These are phyloP conservation scores for Acacia acuminata DNA, from an alignment of 306 rosid genomes.

Conservation along the genomic window DNA sequence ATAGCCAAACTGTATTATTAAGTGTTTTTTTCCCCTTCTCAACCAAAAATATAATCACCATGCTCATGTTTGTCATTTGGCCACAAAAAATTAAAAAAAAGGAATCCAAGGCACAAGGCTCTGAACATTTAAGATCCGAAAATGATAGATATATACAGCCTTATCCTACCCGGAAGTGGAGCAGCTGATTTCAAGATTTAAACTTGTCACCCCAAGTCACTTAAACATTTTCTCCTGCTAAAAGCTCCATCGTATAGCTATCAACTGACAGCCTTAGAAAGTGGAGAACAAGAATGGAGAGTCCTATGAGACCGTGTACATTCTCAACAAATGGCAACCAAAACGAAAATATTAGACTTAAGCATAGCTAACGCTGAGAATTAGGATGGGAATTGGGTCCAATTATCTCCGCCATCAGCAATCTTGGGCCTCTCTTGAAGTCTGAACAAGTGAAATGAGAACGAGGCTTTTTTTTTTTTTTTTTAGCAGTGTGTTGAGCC, in stretches of 20 bases:
- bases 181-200: too few relatives aligned
- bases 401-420: neutral
- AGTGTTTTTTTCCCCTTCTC: too few relatives aligned
- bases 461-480: neutral
- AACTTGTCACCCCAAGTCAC: too few relatives aligned
- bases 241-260: neutral
- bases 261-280: neutral
- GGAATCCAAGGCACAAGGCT: too few relatives aligned
- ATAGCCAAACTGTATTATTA: neutral
- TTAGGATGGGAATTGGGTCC: neutral
- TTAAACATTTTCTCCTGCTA: neutral
- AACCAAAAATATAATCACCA: neutral
- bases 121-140: rapidly evolving
- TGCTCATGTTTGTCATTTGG: neutral
- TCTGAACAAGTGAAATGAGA: neutral
- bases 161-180: too few relatives aligned
- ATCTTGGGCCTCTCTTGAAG: neutral
- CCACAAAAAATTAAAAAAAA: too few relatives aligned
- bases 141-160: too few relatives aligned
- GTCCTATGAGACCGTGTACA: neutral
- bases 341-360: neutral
- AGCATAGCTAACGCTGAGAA: neutral
- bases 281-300: neutral
- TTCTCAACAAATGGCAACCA: neutral
- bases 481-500: neutral